A percentile compares a stretch with the other conserved stretches of the same genome.
These are phyloP conservation scores for Colletotrichum destructivum DNA, from an alignment of 2,329 filamentous ascomycete species.

Conservation along the genomic window DNA sequence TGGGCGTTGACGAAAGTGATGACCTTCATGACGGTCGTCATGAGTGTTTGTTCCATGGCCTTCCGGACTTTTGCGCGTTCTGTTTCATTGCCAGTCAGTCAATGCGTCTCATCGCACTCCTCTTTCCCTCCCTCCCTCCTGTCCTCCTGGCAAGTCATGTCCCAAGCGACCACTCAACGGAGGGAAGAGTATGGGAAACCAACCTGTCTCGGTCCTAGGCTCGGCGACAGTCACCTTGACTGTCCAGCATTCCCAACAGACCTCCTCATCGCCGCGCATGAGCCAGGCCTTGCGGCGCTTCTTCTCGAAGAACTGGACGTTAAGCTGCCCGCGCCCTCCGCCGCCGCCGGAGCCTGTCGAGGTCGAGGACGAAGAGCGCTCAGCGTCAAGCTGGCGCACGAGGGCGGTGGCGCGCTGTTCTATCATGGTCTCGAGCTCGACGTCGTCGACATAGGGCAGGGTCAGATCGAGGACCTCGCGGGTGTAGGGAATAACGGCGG, in stretches of 20 bases:
- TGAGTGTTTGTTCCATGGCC: constrained; percentile 91
- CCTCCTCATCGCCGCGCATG: constrained; percentile 88
- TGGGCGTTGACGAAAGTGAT: constrained; percentile 88
- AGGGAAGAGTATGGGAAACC: constrained; percentile 48
- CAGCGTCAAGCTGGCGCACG: constrained; percentile 80
- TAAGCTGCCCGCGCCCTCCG: constrained; percentile 81
- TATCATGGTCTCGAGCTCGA: constrained; percentile 93
- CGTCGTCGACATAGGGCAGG: constrained; percentile 89
- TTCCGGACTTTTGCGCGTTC: constrained; percentile 90
- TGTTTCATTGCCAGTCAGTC: constrained; percentile 53
- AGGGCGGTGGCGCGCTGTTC: constrained; percentile 87
- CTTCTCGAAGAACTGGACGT: constrained; percentile 96
- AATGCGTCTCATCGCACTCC: background rate
- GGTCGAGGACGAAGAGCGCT: constrained; percentile 57
- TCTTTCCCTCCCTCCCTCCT: background rate
- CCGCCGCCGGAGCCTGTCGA: constrained; percentile 44
- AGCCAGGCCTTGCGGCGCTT: constrained; percentile 86
- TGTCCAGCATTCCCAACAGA: constrained; percentile 98
- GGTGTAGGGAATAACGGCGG: constrained; percentile 83
- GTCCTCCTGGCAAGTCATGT: no score
- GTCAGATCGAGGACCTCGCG: constrained; percentile 93
- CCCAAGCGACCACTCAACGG: no score
- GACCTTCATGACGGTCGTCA: constrained; percentile 91
- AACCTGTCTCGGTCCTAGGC: constrained; percentile 89
- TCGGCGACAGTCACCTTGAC: constrained; percentile 94